phyloP scores from a whole-genome alignment of 768 basidiomycete genomes.

The Tulasnella sp. region DNA sequence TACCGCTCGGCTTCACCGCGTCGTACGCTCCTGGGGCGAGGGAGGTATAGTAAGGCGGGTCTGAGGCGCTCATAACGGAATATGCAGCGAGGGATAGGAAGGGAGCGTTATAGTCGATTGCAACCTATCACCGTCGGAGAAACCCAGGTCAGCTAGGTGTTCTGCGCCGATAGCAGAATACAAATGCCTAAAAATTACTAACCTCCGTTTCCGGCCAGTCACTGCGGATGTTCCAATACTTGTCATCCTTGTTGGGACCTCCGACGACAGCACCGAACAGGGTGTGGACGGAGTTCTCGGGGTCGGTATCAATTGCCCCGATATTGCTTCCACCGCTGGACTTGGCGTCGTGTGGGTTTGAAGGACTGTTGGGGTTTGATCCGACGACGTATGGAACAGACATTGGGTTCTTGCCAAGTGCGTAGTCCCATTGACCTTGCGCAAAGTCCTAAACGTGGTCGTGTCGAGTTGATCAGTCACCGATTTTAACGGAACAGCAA shows the following conservation, averaged over 20 bases:
- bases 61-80: slow-evolving; percentile 59
- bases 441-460: slow-evolving; percentile 57
- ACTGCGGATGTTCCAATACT: slow-evolving; percentile 77
- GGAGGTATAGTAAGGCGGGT: slow-evolving; percentile 65
- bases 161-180: not conserved
- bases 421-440: slow-evolving; percentile 72
- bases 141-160: not conserved
- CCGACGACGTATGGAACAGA: slow-evolving; percentile 84
- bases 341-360: slow-evolving; percentile 86
- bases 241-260: slow-evolving; percentile 72
- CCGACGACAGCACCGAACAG: slow-evolving; percentile 87
- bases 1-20: slow-evolving; percentile 56
- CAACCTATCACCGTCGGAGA: slow-evolving; percentile 46
- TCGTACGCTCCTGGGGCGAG: slow-evolving; percentile 59
- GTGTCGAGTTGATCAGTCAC: not conserved
- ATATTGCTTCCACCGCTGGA: slow-evolving; percentile 79
- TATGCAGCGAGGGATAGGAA: slow-evolving; percentile 81
- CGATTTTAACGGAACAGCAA: too few species aligned
- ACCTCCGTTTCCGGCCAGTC: slow-evolving; percentile 91
- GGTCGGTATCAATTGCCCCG: slow-evolving; percentile 63
- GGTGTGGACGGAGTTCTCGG: slow-evolving; percentile 65
- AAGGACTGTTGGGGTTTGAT: slow-evolving; percentile 81
- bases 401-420: slow-evolving; percentile 87
- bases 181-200: not conserved
- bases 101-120: slow-evolving; percentile 87